phyloP scores from a whole-genome alignment of 1,284 basidiomycete genomes.

The Mycena citricolor region DNA sequence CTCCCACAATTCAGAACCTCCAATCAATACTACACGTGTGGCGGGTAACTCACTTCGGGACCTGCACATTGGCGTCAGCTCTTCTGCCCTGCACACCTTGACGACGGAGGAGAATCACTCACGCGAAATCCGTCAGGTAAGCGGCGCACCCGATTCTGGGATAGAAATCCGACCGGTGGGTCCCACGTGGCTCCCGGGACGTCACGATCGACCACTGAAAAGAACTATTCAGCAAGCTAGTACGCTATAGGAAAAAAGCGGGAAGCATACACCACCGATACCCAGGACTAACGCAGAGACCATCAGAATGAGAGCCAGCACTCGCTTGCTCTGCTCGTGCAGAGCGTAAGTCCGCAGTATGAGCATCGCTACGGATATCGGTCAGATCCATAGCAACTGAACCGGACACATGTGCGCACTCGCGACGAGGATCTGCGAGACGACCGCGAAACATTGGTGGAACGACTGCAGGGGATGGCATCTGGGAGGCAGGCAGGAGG shows the following conservation, averaged over 20 bases:
- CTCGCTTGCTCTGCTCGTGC: constrained; percentile 13
- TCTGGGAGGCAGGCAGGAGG: neutral
- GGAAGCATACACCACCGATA: constrained; percentile 4
- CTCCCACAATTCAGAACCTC: constrained; percentile 22
- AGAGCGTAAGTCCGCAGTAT: constrained; percentile 22
- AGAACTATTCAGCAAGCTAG: neutral
- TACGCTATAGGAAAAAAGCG: neutral
- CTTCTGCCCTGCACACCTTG: neutral
- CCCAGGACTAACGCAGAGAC: neutral
- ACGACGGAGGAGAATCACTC: neutral
- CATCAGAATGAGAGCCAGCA: neutral
- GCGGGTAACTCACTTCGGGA: too few species aligned
- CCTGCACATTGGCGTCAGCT: constrained; percentile 1
- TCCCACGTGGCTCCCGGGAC: too few species aligned
- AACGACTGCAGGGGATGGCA: constrained; percentile 4
- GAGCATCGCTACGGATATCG: constrained; percentile 11
- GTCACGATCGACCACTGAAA: neutral
- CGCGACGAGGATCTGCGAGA: constrained; percentile 6
- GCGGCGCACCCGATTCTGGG: constrained; percentile 3
- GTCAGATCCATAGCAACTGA: neutral
- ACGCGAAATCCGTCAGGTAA: neutral
- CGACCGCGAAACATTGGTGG: constrained; percentile 10
- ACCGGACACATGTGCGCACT: neutral
- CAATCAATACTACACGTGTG: constrained; percentile 2
- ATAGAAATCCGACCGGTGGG: neutral